Conservation (phyloP, 176 grass and related monocot genomes). For the Coix lacrymajobi region DNA sequence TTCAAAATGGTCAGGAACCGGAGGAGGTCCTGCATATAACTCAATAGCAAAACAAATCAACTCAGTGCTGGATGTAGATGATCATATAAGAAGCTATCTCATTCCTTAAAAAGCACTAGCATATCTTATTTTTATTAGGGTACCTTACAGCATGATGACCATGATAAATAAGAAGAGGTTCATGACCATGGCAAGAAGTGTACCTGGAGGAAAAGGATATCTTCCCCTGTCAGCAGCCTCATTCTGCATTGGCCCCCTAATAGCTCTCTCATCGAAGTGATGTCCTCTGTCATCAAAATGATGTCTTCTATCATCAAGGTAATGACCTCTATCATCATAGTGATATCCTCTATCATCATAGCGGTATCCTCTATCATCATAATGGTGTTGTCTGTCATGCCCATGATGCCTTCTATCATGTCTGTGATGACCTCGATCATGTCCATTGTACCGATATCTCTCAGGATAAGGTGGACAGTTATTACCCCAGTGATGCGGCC, state of each 20-base stretch:
- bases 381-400: slow-evolving; percentile 47
- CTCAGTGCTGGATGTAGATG: background rate
- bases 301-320: slow-evolving; percentile 40
- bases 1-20: slow-evolving; percentile 43
- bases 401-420: slow-evolving; percentile 42
- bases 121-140: background rate
- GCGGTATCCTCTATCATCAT: slow-evolving; percentile 45
- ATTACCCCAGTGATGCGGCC: slow-evolving; percentile 44
- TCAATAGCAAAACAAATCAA: slow-evolving; percentile 24
- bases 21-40: slow-evolving; percentile 33
- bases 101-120: background rate
- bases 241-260: slow-evolving; percentile 54
- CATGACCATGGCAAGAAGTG: background rate
- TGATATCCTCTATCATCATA: slow-evolving; percentile 21
- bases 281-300: slow-evolving; percentile 31
- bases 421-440: slow-evolving; percentile 39
- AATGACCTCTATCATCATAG: slow-evolving; percentile 18
- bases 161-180: slow-evolving; percentile 7
- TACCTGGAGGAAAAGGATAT: slow-evolving; percentile 49
- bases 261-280: slow-evolving; percentile 51
- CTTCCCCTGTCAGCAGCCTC: slow-evolving; percentile 41
- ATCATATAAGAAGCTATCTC: background rate
- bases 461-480: slow-evolving; percentile 36
- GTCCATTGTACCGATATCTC: slow-evolving; percentile 36
- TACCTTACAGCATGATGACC: background rate